Conservation (phyloP, 257 asterid species). For the Solanum piurae region DNA sequence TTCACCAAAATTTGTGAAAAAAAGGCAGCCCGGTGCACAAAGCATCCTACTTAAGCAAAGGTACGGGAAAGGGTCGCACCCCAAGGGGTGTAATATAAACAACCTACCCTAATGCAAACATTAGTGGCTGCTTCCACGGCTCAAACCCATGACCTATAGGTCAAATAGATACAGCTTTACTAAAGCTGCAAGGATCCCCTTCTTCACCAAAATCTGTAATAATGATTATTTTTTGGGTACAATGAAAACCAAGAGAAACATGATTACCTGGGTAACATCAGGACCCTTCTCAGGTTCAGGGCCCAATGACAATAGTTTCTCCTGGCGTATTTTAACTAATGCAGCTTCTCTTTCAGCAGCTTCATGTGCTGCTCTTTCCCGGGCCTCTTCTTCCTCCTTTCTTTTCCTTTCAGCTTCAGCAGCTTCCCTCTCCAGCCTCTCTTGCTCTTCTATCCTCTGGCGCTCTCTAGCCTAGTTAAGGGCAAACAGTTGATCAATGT, state of each 20-base stretch:
- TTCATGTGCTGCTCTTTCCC: constrained; percentile 67
- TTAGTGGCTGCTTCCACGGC: not conserved
- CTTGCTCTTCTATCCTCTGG: constrained; percentile 79
- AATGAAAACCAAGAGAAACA: not conserved
- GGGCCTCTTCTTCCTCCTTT: constrained; percentile 89
- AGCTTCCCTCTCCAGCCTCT: constrained; percentile 66
- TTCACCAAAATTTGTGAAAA: not conserved
- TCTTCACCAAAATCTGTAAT: not conserved
- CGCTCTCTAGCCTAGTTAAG: constrained; percentile 76
- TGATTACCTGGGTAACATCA: constrained; percentile 83
- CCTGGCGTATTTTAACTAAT: constrained; percentile 63
- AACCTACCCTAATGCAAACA: not conserved
- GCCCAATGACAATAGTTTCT: constrained; percentile 73
- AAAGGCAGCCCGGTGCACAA: not conserved
- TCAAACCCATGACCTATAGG: not conserved
- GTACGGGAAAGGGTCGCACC: not conserved
- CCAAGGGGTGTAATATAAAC: not conserved
- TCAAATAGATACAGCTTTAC: not conserved
- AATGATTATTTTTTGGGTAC: not conserved
- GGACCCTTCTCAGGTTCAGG: constrained; percentile 95
- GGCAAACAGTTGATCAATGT: not conserved
- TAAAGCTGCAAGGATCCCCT: not conserved
- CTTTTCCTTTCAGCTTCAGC: constrained; percentile 89
- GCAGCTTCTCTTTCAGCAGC: constrained; percentile 87
- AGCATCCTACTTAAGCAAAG: not conserved